Conservation (phyloP, 805 yeast genomes). For the Yarrowia keelungensis region DNA sequence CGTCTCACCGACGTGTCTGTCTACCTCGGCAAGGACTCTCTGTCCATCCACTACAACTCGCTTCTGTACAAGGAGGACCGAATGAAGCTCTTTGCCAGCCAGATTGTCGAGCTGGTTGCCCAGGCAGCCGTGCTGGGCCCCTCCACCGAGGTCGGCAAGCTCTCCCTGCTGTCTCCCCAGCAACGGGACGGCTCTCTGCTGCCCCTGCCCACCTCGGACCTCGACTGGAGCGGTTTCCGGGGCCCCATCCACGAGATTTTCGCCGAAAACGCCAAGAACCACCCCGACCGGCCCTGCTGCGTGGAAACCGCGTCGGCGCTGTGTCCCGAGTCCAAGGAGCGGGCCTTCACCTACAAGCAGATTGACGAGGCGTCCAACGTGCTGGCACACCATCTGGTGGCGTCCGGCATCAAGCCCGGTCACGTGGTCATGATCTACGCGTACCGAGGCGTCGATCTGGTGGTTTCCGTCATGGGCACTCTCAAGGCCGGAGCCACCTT, state of each 20-base stretch:
- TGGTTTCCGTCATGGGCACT: conserved; percentile 97
- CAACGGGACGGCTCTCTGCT: conserved; percentile 58
- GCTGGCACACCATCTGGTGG: conserved; percentile 85
- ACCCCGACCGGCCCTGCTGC: conserved; percentile 89
- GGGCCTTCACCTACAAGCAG: conserved; percentile 83
- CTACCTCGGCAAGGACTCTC: conserved; percentile 48
- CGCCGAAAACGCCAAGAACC: conserved; percentile 79
- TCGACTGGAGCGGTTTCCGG: conserved; percentile 89
- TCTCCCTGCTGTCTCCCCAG: conserved; percentile 70
- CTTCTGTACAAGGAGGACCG: conserved; percentile 75
- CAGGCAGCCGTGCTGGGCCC: conserved; percentile 41
- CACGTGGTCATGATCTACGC: conserved; percentile 98
- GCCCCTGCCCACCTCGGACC: conserved; percentile 86
- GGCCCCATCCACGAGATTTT: conserved; percentile 98
- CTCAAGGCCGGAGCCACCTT: conserved; percentile 98
- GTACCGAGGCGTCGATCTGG: conserved; percentile 94
- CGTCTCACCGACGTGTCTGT: conserved; percentile 65
- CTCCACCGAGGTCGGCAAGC: conserved; percentile 54
- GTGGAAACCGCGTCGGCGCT: conserved; percentile 83
- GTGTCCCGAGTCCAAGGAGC: conserved; percentile 55
- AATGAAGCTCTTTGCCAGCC: conserved; percentile 64
- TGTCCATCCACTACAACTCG: conserved; percentile 72
- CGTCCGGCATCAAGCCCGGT: conserved; percentile 83
- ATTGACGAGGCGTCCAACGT: conserved; percentile 92
- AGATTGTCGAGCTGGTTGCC: conserved; percentile 56